These are phyloP conservation scores for Blastobotrys malaysiensis DNA, from an alignment of 1,139 yeast species.

Conservation along the genomic window DNA sequence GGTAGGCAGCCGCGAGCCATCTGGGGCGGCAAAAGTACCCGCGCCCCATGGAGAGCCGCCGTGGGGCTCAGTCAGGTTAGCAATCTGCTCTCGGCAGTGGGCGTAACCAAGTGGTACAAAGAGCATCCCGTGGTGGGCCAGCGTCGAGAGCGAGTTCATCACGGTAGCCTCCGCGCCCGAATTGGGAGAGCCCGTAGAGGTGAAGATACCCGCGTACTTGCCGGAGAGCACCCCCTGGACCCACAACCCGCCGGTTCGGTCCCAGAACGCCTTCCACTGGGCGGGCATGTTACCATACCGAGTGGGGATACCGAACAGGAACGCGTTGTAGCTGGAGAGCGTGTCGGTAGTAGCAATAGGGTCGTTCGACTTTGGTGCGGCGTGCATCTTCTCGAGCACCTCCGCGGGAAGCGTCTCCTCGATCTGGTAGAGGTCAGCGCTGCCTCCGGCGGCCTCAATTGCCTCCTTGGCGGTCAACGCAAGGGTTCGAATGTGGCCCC, in stretches of 20 bases:
- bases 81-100: constrained; percentile 50
- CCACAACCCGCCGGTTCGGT: constrained; percentile 79
- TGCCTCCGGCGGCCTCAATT: constrained; percentile 66
- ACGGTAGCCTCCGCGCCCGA: constrained; percentile 79
- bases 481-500: constrained; percentile 67
- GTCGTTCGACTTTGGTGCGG: constrained; percentile 61
- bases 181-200: constrained; percentile 76
- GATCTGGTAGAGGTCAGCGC: constrained; percentile 62
- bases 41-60: constrained; percentile 93
- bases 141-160: constrained; percentile 57
- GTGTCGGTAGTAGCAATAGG: constrained; percentile 56
- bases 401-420: constrained; percentile 71
- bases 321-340: constrained; percentile 62
- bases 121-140: constrained; percentile 75
- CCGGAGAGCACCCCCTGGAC: constrained; percentile 68
- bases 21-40: constrained; percentile 71
- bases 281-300: constrained; percentile 80
- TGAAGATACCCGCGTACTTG: constrained; percentile 71
- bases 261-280: constrained; percentile 79
- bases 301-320: constrained; percentile 77
- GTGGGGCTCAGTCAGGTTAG: constrained; percentile 63
- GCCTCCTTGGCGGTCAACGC: constrained; percentile 71
- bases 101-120: constrained; percentile 79
- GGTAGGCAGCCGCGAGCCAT: constrained; percentile 71
- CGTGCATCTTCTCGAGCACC: constrained; percentile 55